Evolutionary conservation across 2,329 filamentous ascomycete genomes (phyloP).

Genomic region (Sclerotinia borealis): DNA sequence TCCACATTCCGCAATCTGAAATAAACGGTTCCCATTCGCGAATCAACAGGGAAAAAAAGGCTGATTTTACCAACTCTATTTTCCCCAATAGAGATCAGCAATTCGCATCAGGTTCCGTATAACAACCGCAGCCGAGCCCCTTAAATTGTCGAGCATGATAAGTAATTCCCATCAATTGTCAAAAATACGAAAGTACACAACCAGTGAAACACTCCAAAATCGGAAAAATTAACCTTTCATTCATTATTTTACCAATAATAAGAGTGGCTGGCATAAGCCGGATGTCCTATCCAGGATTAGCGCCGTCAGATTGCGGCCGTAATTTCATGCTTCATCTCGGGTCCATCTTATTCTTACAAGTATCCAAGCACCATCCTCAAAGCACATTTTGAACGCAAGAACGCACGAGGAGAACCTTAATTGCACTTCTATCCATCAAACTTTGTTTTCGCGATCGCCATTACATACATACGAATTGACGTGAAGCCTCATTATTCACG

Average conservation of each 20-base stretch:
- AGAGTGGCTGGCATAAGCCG: not conserved
- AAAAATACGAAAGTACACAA: not conserved
- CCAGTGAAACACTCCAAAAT: too few relatives aligned
- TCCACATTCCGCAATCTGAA: too few relatives aligned
- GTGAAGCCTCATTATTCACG: not conserved
- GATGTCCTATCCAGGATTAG: not conserved
- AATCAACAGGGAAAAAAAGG: too few relatives aligned
- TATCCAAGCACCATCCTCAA: not conserved
- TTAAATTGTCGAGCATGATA: not conserved
- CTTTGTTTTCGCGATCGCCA: too few relatives aligned
- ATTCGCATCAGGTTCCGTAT: not conserved
- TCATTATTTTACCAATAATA: not conserved
- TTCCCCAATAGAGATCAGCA: not conserved
- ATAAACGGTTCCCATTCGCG: too few relatives aligned
- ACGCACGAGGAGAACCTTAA: too few relatives aligned
- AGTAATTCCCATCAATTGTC: not conserved
- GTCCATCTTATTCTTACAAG: not conserved
- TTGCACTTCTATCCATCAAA: not conserved
- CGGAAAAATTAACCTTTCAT: not conserved
- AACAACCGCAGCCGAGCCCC: not conserved
- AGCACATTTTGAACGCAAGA: not conserved
- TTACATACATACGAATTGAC: not conserved
- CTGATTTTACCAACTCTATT: not conserved
- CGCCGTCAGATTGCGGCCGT: not conserved
- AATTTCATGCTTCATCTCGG: too few relatives aligned